A percentile compares a stretch with the other conserved stretches of the same genome.
Evolutionary conservation across 805 yeast genomes (phyloP).

Genomic region (Candida ponderosae): DNA sequence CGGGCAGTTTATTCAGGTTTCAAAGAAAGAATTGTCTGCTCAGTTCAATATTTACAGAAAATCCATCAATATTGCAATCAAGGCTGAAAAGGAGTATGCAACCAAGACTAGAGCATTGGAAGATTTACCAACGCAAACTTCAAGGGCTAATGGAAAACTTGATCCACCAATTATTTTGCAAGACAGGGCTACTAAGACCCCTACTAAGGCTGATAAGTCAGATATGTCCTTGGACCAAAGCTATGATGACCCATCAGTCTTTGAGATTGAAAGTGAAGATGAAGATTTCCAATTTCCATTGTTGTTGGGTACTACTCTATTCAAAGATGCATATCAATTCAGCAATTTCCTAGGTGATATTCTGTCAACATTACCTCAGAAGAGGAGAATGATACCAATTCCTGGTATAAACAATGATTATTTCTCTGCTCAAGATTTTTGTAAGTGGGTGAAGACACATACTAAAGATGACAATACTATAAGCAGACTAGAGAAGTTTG

Average conservation of each 20-base stretch:
- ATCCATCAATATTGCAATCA: conserved; percentile 2
- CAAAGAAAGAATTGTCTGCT: conserved; percentile 4
- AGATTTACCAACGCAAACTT: conserved; percentile 1
- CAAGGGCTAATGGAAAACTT: not conserved
- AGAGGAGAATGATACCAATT: conserved; percentile 20
- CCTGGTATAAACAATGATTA: conserved; percentile 22
- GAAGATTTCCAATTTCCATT: conserved; percentile 15
- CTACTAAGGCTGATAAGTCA: not conserved
- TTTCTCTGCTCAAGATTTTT: conserved; percentile 20
- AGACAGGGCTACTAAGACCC: not conserved
- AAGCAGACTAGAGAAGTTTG: conserved; percentile 23
- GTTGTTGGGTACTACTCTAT: conserved; percentile 10
- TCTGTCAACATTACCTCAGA: conserved; percentile 11
- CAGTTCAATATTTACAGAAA: conserved; percentile 8
- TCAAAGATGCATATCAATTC: conserved; percentile 8
- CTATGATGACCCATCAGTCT: conserved; percentile 7
- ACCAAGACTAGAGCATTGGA: conserved; percentile 10
- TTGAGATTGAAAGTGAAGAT: conserved; percentile 12
- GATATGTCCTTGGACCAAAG: conserved; percentile 12
- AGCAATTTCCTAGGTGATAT: conserved; percentile 6
- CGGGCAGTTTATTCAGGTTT: conserved; percentile 5
- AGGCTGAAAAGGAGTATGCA: conserved; percentile 8
- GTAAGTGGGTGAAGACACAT: conserved; percentile 15
- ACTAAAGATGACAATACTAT: conserved; percentile 20
- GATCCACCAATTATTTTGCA: not conserved